Evolutionary conservation across 345 rosid species (phyloP).

Genomic region (Eucalyptus regnans): DNA sequence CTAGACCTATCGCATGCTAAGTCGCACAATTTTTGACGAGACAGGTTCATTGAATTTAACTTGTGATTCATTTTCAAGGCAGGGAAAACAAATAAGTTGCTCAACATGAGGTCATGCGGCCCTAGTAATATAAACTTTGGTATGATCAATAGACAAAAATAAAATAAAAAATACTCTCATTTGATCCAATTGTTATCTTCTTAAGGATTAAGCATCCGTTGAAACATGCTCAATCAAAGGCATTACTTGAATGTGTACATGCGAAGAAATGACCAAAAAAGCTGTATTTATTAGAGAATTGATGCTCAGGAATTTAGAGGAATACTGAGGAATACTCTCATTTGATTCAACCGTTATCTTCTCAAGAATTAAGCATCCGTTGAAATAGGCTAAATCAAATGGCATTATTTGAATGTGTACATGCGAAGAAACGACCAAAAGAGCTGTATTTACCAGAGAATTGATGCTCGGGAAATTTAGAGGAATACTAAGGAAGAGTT

Average conservation of each 20-base stretch:
- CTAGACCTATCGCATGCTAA: neutral
- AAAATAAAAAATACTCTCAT: neutral
- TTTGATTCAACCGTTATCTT: neutral
- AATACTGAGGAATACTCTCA: neutral
- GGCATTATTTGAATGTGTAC: neutral
- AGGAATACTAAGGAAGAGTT: neutral
- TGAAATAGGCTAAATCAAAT: neutral
- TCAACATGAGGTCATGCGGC: neutral
- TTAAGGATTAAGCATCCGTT: neutral
- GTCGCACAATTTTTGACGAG: neutral
- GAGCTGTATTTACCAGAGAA: neutral
- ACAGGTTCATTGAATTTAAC: neutral
- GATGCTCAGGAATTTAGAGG: neutral
- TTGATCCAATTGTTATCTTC: neutral
- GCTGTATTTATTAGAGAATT: neutral
- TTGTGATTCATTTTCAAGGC: neutral
- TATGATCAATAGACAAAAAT: neutral
- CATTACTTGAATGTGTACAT: neutral
- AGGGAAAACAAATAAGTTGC: neutral
- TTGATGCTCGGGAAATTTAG: neutral
- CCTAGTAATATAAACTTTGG: neutral
- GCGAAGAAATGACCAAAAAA: neutral
- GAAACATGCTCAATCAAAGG: neutral
- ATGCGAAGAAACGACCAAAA: neutral
- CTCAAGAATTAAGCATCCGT: neutral